These are phyloP conservation scores for Phyllosticta paracitricarpa DNA, from an alignment of 2,329 filamentous ascomycete genomes.

Conservation along the genomic window DNA sequence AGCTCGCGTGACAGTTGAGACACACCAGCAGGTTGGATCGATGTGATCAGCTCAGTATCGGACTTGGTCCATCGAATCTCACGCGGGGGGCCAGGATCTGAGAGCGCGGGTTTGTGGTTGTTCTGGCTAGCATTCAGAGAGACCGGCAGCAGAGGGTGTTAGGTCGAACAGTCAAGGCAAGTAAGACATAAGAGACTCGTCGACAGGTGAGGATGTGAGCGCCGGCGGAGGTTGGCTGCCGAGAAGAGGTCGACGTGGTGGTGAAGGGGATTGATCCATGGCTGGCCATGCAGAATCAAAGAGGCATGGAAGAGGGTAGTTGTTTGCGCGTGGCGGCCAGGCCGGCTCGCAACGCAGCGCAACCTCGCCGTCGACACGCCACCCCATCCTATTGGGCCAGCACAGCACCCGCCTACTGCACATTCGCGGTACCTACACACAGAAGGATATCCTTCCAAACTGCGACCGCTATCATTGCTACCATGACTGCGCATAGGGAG, in stretches of 20 bases:
- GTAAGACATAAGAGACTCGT: not conserved
- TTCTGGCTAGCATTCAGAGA: not conserved
- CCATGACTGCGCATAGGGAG: too few relatives aligned
- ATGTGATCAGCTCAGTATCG: not conserved
- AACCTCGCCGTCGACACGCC: not conserved
- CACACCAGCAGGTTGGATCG: not conserved
- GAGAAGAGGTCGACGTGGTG: not conserved
- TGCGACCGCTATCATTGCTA: too few relatives aligned
- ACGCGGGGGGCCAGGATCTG: not conserved
- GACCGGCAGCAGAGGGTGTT: not conserved
- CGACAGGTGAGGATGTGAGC: not conserved
- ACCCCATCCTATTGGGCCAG: conserved; percentile 7
- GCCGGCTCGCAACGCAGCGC: not conserved
- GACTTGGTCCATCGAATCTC: not conserved
- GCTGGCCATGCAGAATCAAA: not conserved
- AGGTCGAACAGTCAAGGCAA: not conserved
- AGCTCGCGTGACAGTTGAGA: not conserved
- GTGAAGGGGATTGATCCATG: not conserved
- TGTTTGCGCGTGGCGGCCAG: not conserved
- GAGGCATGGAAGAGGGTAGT: not conserved
- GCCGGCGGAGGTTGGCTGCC: not conserved
- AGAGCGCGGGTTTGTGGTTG: not conserved
- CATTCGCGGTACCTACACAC: not conserved
- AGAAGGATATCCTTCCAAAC: too few relatives aligned
- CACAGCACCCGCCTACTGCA: conserved; percentile 5